Base-by-base conservation (phyloP, 2,329 filamentous ascomycete species). In the Beauveria medogensis region DNA sequence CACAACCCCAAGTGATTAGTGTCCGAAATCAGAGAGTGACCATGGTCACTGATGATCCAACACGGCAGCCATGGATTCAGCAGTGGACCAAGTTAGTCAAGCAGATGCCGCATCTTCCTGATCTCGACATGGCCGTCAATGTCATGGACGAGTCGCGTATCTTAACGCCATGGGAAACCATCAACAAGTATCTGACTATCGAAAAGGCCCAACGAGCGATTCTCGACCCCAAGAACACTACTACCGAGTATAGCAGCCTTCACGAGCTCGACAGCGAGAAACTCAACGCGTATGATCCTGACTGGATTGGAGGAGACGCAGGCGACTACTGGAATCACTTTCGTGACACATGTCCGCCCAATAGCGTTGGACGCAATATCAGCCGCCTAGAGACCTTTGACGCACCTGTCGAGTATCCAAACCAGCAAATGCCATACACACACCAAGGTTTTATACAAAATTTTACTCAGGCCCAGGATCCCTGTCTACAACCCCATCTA, bases 41-140 rank as follows among this genome's bases (percentile, higher is more conserved):
- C 4, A 47, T 60, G 40, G 41, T 47, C 18, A 60, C 40, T 26
- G 50, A 54, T 40, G 30, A 50, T 22, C 44, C 46, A 2, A 22
- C 10, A 3, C 55, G 55, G 18, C 55, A 58, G 46, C 55, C 55
- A 20, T 50, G 46, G 55, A 58, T 58, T 24, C 55, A 50, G 20
- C 44, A 58, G 30, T 58, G 55, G 55, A 43, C 55, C 3, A 44
- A 55, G 24, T 46, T 65, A 1, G 63, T 65, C n/a, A 53, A 55
- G 18, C 46, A 64, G 40, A 63, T 60, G 59, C 67, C 76, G 26
- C 72, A 75, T 58, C 67, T 83, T 3, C 81, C 80, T 18, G 80
- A 83, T 63, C 79, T 83, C 71, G 79, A 83, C 65, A 80, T 82
- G 69, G 76, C 80, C 2, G 78, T 82, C 70, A 83, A 82, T 63